phyloP scores from a whole-genome alignment of 257 asterid genomes.

The Phtheirospermum japonicum region DNA sequence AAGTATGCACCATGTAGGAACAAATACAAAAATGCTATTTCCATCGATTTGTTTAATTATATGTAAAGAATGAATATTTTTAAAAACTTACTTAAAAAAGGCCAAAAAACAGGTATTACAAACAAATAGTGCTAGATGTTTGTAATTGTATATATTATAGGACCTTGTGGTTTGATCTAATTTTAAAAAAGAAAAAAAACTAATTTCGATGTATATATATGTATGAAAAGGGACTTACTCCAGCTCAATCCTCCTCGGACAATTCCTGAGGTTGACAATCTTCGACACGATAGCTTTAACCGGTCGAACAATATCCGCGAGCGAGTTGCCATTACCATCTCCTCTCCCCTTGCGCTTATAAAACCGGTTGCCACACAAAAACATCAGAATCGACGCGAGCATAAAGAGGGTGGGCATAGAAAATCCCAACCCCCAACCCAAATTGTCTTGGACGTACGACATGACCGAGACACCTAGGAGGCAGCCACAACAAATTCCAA shows the following conservation, averaged over 20 bases:
- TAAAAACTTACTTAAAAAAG: too few species aligned
- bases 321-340: constrained; percentile 27
- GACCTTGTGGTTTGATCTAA: too few species aligned
- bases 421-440: constrained; percentile 94
- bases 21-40: too few species aligned
- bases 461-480: constrained; percentile 68
- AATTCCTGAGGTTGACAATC: constrained; percentile 33
- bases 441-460: constrained; percentile 80
- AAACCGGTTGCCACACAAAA: constrained; percentile 52
- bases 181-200: too few species aligned
- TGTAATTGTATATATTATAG: too few species aligned
- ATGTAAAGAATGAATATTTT: too few species aligned
- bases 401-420: constrained; percentile 71
- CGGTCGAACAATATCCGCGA: constrained; percentile 34
- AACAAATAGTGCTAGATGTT: too few species aligned
- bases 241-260: constrained; percentile 39
- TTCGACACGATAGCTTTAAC: constrained; percentile 42
- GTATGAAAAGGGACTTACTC: constrained; percentile 55
- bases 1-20: too few species aligned
- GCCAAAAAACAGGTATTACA: too few species aligned
- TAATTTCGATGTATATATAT: too few species aligned
- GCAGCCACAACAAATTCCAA: constrained; percentile 84
- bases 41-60: too few species aligned
- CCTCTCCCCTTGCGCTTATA: constrained; percentile 36
- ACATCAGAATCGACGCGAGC: constrained; percentile 51